Evolutionary conservation across 208 protist genomes (phyloP).

Genomic region (Trichomonas gallinae): DNA sequence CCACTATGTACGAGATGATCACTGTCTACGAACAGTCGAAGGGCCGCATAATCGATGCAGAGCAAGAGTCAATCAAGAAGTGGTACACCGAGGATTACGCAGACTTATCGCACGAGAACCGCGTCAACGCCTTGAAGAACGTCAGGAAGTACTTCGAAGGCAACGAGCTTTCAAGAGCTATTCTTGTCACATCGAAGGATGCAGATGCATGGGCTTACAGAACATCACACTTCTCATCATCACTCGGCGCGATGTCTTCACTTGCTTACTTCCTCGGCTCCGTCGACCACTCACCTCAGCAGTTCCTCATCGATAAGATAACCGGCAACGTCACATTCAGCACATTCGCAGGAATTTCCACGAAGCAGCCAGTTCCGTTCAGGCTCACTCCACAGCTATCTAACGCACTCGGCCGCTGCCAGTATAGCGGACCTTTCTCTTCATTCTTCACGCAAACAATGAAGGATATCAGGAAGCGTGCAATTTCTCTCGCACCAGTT

Average conservation of each 20-base stretch:
- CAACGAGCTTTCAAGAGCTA: background rate
- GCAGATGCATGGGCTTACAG: background rate
- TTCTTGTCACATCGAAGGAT: background rate
- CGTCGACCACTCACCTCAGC: background rate
- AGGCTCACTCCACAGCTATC: background rate
- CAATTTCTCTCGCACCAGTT: background rate
- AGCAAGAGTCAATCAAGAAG: background rate
- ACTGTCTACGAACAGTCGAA: background rate
- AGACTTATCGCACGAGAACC: background rate
- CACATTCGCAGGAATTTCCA: background rate
- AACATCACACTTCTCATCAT: background rate
- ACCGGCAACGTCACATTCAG: background rate
- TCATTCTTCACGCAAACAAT: background rate
- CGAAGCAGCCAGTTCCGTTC: background rate
- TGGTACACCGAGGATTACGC: background rate
- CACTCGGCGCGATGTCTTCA: background rate
- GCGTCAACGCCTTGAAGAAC: background rate
- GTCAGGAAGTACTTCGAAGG: background rate
- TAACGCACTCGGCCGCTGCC: background rate
- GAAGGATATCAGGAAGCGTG: background rate
- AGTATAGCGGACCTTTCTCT: background rate
- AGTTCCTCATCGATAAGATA: background rate
- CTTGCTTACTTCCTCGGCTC: background rate
- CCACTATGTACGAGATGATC: constrained; percentile 16
- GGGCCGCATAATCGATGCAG: background rate